Percentiles rank a stretch among this genome's conserved stretches.
Evolutionary conservation across 2,329 filamentous ascomycete species (phyloP).

Genomic region (Ceratocystiopsis sp.): DNA sequence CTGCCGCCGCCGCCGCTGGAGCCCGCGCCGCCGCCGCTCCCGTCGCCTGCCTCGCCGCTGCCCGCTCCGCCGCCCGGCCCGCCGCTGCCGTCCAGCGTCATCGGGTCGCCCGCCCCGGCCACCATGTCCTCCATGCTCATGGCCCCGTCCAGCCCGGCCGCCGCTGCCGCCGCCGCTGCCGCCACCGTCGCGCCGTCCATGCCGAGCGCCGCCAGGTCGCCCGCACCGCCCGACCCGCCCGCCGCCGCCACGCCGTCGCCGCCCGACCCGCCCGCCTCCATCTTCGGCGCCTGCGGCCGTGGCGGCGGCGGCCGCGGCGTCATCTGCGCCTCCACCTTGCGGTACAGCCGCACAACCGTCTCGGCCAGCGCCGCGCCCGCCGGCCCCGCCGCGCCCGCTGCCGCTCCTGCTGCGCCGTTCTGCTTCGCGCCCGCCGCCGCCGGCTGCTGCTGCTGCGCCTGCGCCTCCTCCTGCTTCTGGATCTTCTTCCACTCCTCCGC

Average conservation of each 20-base stretch:
- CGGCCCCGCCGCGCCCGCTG: background rate
- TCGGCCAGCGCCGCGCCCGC: constrained; percentile 39
- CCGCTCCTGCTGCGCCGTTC: no score
- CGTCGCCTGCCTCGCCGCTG: background rate
- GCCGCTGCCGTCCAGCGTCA: constrained; percentile 4
- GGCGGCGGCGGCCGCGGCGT: constrained; percentile 12
- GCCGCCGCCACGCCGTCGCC: background rate
- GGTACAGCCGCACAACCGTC: constrained; percentile 42
- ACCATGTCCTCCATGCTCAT: constrained; percentile 6
- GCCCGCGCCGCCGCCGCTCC: background rate
- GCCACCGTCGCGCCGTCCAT: background rate
- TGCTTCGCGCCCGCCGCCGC: no score
- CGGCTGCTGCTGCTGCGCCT: no score
- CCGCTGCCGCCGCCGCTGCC: background rate
- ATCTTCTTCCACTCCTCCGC: constrained; percentile 40
- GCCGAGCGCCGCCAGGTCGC: constrained; percentile 2
- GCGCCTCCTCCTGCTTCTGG: constrained; percentile 25
- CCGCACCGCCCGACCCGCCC: background rate
- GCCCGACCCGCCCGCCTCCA: background rate
- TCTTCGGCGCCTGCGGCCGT: background rate
- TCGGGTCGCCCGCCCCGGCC: constrained; percentile 2
- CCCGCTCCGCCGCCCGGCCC: background rate
- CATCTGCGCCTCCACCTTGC: constrained; percentile 50
- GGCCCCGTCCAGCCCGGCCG: constrained; percentile 2
- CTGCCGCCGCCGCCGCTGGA: background rate